Conservation (phyloP, 495 filamentous ascomycete species). For the Clavariopsis aquatica region DNA sequence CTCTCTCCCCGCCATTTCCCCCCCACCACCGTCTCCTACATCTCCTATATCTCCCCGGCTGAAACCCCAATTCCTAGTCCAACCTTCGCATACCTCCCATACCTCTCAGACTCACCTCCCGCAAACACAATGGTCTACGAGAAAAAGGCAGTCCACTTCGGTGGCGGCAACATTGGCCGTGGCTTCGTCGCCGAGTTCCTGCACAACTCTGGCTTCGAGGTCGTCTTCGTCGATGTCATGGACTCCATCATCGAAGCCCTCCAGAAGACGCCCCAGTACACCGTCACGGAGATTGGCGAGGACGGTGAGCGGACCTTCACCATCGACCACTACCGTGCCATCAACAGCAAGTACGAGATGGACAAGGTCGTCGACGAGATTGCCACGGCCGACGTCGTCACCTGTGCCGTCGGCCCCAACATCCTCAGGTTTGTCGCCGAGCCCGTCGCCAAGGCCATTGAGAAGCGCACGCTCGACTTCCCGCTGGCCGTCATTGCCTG, state of each 20-base stretch:
- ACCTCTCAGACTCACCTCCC: background rate
- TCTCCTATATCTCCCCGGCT: background rate
- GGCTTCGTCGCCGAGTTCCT: constrained; percentile 70
- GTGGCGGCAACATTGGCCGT: constrained; percentile 82
- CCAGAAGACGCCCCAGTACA: constrained; percentile 73
- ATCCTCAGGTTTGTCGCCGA: constrained; percentile 95
- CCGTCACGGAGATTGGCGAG: constrained; percentile 87
- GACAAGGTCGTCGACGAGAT: constrained; percentile 80
- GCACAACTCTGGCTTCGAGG: constrained; percentile 82
- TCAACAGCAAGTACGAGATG: constrained; percentile 87
- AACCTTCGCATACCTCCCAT: background rate
- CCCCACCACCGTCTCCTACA: constrained; percentile 1
- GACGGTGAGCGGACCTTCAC: constrained; percentile 77
- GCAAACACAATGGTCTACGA: constrained; percentile 39
- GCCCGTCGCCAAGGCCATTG: constrained; percentile 87
- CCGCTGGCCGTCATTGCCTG: constrained; percentile 93
- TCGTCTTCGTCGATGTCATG: constrained; percentile 93
- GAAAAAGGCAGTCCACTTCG: constrained; percentile 90
- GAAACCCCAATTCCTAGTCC: background rate
- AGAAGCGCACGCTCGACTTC: constrained; percentile 65
- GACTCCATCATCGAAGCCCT: constrained; percentile 74
- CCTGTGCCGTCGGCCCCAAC: constrained; percentile 93
- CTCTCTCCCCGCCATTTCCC: background rate
- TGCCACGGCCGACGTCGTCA: constrained; percentile 81
- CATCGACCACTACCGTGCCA: constrained; percentile 92